Evolutionary conservation across 78 protist genomes (phyloP), one percentile per base, ranked within the genome.

Genomic region (Thecamonas trahens): DNA sequence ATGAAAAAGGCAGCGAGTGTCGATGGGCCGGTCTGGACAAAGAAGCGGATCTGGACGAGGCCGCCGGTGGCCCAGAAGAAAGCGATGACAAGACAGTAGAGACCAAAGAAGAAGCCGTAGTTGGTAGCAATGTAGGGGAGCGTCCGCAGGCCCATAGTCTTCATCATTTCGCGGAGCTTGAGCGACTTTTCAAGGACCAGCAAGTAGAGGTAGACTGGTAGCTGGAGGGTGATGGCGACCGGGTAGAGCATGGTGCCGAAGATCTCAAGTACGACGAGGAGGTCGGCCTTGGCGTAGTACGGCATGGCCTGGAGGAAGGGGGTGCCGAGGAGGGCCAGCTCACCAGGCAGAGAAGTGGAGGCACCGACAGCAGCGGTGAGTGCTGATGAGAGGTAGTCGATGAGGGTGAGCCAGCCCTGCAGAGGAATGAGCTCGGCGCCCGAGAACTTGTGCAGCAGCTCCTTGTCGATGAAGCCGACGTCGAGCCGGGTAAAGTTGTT

Each of bases 211-310:
- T 8, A 62, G 15, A 62, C 18, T 7, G 67, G 67, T 7, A 62
- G 47, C 29, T 62, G 67, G 20, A 62, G 67, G 20, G 47, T 38
- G 3, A 62, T 9, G 34, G 67, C 67, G 18, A 62, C 20, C 26
- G 67, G 67, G 29, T 62, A 62, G 28, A 62, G 67, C 15, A 62
- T 7, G 15, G 67, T 9, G 38, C 67, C 67, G 15, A 62, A 9
- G 13, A 7, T 8, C 3, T 62, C 67, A 7, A 62, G 3, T 7
- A 62, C 34, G 3, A 26, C 7, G 20, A 62, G 38, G 7, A 8
- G 18, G 7, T 62, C 67, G 8, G 67, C 38, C 50, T 62, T 3
- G 20, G 4, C 29, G 18, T 6, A 39, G 47, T 62, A 9, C 3
- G 67, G 67, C 67, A 62, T 3, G 26, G 38, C 3, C 67, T 62